Percentiles rank a stretch among this genome's conserved stretches.
Conservation (phyloP, 768 basidiomycete species). For the Amanita rubescens region DNA sequence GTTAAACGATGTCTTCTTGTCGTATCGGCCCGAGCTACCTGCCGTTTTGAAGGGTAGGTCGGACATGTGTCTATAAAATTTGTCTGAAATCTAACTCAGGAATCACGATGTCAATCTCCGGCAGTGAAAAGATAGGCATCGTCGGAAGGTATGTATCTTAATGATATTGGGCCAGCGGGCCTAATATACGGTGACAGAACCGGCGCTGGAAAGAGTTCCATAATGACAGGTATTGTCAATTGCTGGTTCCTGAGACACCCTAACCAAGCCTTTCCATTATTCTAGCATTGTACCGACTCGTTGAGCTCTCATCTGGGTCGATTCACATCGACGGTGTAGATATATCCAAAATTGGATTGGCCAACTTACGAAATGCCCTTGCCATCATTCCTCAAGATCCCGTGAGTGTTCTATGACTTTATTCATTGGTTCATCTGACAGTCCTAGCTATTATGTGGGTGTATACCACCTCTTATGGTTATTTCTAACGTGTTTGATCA, state of each 20-base stretch:
- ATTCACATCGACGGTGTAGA: conserved; percentile 82
- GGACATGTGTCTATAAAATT: not conserved
- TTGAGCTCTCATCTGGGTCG: conserved; percentile 68
- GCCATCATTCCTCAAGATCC: conserved; percentile 86
- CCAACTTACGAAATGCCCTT: conserved; percentile 57
- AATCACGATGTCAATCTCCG: conserved; percentile 57
- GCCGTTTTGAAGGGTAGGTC: conserved; percentile 60
- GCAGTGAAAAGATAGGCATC: conserved; percentile 89
- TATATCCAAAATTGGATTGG: conserved; percentile 71
- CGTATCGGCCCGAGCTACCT: conserved; percentile 82
- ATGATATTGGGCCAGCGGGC: too few species aligned
- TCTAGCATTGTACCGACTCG: conserved; percentile 70
- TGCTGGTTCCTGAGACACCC: not conserved
- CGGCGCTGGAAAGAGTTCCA: conserved; percentile 87
- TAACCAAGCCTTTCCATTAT: conserved; percentile 23
- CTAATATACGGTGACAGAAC: conserved; percentile 29
- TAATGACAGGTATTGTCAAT: conserved; percentile 57
- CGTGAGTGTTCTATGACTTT: conserved; percentile 29
- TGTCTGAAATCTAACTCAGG: conserved; percentile 15
- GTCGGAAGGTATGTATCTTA: conserved; percentile 43
- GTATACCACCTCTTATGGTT: not conserved
- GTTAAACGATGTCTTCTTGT: conserved; percentile 32
- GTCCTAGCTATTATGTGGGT: conserved; percentile 39
- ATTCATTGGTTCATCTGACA: conserved; percentile 9
- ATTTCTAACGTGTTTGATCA: conserved; percentile 8